These are phyloP conservation scores for Dendrobium nobile DNA, from an alignment of 106 monocot genomes.

Conservation along the genomic window DNA sequence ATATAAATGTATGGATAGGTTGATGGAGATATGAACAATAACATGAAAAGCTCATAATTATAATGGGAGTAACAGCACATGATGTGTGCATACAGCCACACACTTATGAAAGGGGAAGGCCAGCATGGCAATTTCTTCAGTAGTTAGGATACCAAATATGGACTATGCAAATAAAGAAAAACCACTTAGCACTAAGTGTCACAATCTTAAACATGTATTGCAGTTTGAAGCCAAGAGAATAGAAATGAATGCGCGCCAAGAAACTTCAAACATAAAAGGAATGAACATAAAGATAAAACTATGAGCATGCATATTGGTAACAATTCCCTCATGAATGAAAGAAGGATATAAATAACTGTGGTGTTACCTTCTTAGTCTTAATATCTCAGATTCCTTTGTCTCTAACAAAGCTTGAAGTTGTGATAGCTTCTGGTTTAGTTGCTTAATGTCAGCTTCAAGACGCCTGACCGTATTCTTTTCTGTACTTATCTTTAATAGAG, in stretches of 20 bases:
- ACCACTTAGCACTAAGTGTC: too few species aligned
- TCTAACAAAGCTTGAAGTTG: constrained; percentile 88
- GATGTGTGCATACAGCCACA: not conserved
- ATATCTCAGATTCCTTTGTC: constrained; percentile 66
- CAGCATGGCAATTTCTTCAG: not conserved
- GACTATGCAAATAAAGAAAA: not conserved
- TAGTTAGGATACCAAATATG: not conserved
- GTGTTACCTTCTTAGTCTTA: constrained; percentile 50
- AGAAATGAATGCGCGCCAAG: not conserved
- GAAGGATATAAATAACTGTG: not conserved
- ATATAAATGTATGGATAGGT: not conserved
- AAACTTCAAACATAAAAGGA: not conserved
- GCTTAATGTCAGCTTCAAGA: constrained; percentile 90
- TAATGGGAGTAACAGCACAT: not conserved
- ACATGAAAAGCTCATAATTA: not conserved
- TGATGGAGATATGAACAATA: not conserved
- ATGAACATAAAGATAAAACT: not conserved
- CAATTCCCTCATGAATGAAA: not conserved
- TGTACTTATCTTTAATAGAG: constrained; percentile 77
- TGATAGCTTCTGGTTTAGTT: constrained; percentile 77
- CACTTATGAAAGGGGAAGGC: not conserved
- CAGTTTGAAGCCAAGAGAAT: not conserved
- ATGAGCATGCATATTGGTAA: not conserved
- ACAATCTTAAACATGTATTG: not conserved
- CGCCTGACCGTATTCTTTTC: constrained; percentile 84